Conservation (phyloP, 139 green algal species). For the Pseudopediastrum boryanum region DNA sequence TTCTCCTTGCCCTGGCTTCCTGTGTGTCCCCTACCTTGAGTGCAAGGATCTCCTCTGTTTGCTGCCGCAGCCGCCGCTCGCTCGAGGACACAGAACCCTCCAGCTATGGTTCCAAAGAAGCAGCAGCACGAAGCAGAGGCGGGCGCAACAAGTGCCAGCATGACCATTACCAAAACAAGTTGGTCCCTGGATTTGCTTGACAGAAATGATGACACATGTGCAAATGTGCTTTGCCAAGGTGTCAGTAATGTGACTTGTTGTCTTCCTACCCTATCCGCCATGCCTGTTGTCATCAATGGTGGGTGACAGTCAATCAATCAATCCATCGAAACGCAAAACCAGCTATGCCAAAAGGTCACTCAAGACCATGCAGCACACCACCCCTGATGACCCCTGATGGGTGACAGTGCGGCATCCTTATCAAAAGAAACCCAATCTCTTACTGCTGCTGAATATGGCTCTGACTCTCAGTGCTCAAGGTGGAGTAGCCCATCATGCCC, state of each 20-base stretch:
- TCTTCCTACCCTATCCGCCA: background rate
- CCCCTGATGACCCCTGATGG: background rate
- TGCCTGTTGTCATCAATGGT: background rate
- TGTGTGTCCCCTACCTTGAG: conserved; percentile 31
- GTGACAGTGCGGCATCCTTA: background rate
- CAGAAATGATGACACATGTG: background rate
- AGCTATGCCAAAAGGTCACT: background rate
- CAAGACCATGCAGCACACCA: background rate
- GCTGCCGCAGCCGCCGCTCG: too few relatives aligned
- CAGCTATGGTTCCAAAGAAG: too few relatives aligned
- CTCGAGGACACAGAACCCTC: conserved; percentile 20
- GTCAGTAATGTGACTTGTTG: background rate
- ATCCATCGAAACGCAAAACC: background rate
- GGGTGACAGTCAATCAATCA: background rate
- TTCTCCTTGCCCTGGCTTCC: conserved; percentile 5
- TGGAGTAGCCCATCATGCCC: too few relatives aligned
- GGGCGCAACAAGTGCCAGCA: background rate
- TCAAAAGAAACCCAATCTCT: background rate
- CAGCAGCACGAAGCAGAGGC: background rate
- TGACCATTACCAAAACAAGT: background rate
- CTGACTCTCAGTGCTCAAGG: background rate
- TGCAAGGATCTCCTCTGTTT: too few relatives aligned
- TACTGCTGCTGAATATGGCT: background rate
- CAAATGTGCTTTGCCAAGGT: background rate
- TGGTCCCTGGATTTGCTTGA: background rate